Evolutionary conservation across 2,329 filamentous ascomycete genomes (phyloP).

Genomic region (Aureobasidium sp.): DNA sequence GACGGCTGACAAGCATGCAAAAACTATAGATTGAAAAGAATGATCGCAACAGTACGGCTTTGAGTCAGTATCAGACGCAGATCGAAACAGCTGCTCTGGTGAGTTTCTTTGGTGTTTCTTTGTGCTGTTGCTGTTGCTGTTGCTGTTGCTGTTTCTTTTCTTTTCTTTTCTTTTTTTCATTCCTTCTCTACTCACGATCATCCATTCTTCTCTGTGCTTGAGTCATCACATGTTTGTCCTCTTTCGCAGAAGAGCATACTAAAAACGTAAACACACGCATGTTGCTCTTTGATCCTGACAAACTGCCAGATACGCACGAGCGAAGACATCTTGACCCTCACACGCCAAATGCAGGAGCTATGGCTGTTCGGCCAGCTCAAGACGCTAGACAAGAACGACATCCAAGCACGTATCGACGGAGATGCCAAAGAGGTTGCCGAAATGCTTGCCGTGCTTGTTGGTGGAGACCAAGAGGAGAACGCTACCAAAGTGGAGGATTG

Average conservation of each 20-base stretch:
- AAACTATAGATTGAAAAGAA: constrained; percentile 39
- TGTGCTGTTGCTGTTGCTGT: not conserved
- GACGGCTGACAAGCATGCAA: not conserved
- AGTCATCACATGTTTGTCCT: not conserved
- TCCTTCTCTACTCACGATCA: not conserved
- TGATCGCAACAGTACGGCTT: constrained; percentile 50
- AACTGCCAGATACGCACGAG: constrained; percentile 48
- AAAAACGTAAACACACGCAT: not conserved
- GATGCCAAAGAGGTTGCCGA: constrained; percentile 42
- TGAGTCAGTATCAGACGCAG: constrained; percentile 52
- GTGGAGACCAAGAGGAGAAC: not conserved
- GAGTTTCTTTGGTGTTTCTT: constrained; percentile 20
- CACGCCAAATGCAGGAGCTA: constrained; percentile 57
- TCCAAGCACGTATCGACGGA: constrained; percentile 38
- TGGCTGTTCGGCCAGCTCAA: constrained; percentile 62
- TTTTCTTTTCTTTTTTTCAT: not conserved
- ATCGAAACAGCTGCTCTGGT: constrained; percentile 54
- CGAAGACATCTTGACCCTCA: constrained; percentile 56
- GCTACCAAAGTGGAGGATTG: not conserved
- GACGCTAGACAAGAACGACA: constrained; percentile 42
- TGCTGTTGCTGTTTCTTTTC: not conserved
- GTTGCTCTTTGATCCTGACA: not conserved
- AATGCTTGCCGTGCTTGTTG: constrained; percentile 28
- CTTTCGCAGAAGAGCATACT: not conserved
- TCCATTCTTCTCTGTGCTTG: not conserved